Conservation (phyloP, 2,329 filamentous ascomycete genomes). For the Colletotrichum tamarilloi region DNA sequence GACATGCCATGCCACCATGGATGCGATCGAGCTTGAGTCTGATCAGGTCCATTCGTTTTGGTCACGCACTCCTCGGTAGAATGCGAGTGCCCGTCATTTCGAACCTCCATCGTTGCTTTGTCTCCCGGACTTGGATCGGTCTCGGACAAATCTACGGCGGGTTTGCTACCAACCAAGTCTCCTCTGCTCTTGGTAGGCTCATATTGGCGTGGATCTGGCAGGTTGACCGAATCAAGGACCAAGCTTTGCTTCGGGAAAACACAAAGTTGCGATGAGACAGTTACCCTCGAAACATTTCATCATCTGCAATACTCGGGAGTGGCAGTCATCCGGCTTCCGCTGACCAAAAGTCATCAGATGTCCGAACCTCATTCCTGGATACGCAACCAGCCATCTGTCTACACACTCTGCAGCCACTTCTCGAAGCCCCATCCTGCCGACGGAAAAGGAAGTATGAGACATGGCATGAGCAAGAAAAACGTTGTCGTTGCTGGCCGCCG, state of each 20-base stretch:
- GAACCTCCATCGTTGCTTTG: background rate
- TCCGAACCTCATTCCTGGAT: background rate
- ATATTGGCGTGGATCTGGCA: background rate
- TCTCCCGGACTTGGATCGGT: background rate
- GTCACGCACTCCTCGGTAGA: slow-evolving; percentile 1
- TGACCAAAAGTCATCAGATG: background rate
- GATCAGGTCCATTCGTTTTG: background rate
- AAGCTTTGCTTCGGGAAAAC: background rate
- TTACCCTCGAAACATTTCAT: background rate
- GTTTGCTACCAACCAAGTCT: background rate
- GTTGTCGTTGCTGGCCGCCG: slow-evolving; percentile 7
- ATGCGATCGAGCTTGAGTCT: slow-evolving; percentile 18
- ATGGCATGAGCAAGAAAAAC: slow-evolving; percentile 2
- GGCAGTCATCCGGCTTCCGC: background rate
- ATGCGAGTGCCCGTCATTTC: background rate
- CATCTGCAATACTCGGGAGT: background rate
- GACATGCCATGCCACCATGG: background rate
- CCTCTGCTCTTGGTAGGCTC: background rate
- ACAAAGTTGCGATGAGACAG: background rate
- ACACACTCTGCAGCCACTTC: slow-evolving; percentile 5
- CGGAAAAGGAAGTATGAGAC: slow-evolving; percentile 26
- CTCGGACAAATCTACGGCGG: background rate
- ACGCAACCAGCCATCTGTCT: slow-evolving; percentile 14
- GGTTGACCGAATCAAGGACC: background rate
- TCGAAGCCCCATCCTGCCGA: background rate